These are phyloP conservation scores for Termitomyces sp. DNA, from an alignment of 768 basidiomycete species.

Conservation along the genomic window DNA sequence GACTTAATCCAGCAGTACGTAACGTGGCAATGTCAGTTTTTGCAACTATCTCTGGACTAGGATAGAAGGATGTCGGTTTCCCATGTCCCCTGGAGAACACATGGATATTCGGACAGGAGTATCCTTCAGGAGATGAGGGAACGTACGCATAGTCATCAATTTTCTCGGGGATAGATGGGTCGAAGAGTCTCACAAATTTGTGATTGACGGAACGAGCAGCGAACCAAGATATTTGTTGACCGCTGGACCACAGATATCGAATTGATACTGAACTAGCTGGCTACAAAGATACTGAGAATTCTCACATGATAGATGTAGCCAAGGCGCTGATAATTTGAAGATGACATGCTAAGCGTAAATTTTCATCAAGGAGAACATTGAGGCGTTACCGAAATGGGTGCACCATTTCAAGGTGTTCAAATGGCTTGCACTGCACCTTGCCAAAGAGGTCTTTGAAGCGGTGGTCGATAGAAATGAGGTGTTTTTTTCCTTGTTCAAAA, in stretches of 20 bases:
- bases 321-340: slow-evolving; percentile 46
- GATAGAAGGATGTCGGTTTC: slow-evolving; percentile 48
- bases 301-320: slow-evolving; percentile 68
- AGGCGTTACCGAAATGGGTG: slow-evolving; percentile 71
- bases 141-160: slow-evolving; percentile 42
- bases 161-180: slow-evolving; percentile 70
- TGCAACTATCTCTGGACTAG: slow-evolving; percentile 65
- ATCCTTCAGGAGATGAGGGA: slow-evolving; percentile 3
- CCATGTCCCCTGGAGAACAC: slow-evolving; percentile 14
- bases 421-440: slow-evolving; percentile 69
- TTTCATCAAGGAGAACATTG: not conserved
- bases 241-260: slow-evolving; percentile 29
- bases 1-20: slow-evolving; percentile 72
- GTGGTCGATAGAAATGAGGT: slow-evolving; percentile 60
- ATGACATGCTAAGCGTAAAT: not conserved
- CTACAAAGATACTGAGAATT: not conserved
- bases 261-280: not conserved
- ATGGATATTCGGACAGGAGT: not conserved
- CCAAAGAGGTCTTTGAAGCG: slow-evolving; percentile 71
- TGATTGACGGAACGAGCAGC: slow-evolving; percentile 83
- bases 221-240: slow-evolving; percentile 81
- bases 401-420: slow-evolving; percentile 65
- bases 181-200: slow-evolving; percentile 72
- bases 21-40: slow-evolving; percentile 53
- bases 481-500: slow-evolving; percentile 70